Percentiles rank a stretch among this genome's conserved stretches.
phyloP scores from a whole-genome alignment of 805 yeast species.

The Wickerhamomyces xylosicus region DNA sequence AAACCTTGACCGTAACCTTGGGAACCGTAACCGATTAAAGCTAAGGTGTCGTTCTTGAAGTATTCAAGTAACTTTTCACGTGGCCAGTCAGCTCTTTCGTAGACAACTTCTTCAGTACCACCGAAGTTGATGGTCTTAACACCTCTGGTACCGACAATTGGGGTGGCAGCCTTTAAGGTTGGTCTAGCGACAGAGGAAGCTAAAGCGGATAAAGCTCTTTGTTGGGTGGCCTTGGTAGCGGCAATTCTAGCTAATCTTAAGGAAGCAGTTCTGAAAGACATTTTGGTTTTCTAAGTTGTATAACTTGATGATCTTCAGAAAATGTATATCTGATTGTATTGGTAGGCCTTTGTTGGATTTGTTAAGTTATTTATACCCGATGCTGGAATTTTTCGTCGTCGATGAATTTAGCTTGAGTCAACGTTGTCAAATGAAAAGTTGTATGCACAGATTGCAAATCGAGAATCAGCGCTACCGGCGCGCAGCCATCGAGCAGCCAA shows the following conservation, averaged over 20 bases:
- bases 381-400: background rate
- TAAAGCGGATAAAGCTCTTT: constrained; percentile 55
- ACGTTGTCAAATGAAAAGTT: background rate
- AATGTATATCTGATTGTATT: too few species aligned
- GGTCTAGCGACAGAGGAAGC: constrained; percentile 44
- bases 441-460: background rate
- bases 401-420: background rate
- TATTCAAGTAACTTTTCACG: constrained; percentile 89
- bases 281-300: constrained; percentile 5
- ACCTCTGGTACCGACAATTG: constrained; percentile 71
- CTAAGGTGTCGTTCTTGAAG: constrained; percentile 97
- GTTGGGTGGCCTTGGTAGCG: constrained; percentile 27
- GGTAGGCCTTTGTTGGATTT: background rate
- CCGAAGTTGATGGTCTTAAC: constrained; percentile 94
- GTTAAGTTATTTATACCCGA: background rate
- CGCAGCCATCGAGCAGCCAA: background rate
- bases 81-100: constrained; percentile 99
- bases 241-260: constrained; percentile 40
- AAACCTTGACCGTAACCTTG: constrained; percentile 99
- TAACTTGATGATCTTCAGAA: background rate
- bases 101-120: constrained; percentile 90
- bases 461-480: background rate
- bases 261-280: constrained; percentile 36
- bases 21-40: constrained; percentile 98
- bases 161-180: constrained; percentile 41